Evolutionary conservation across 2,329 filamentous ascomycete genomes (phyloP), one percentile per base, ranked within the genome.

Genomic region (Exophiala lecanii-corni): DNA sequence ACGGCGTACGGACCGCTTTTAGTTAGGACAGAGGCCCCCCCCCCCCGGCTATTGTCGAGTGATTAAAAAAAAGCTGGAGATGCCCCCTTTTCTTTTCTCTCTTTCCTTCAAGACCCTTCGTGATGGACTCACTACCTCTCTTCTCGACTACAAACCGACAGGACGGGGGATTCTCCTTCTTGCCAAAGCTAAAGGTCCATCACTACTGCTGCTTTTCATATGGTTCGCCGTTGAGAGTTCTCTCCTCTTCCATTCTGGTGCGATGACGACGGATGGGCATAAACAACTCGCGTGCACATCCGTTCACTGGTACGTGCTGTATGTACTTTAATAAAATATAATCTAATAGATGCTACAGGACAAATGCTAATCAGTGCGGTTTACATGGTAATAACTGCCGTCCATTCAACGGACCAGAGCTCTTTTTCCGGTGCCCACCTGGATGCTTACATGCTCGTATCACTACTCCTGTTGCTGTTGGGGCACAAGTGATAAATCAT

Each of bases 371-470:
- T 28, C 25, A 28, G 25, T 81, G 76, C 52, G 76, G 76, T 2
- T 50, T 79, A 2, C 72, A 79, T 56, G 76, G 76, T 0, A 69
- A 78, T 47, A 60, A 66, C 7, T 81, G 76, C 55, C 71, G 73
- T 13, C 76, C 76, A 0, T 80, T 80, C 53, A 28, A n/a, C 25
- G 25, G 66, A 71, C 26, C 72, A 76, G 33, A 62, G 63, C 12
- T 68, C 66, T 1, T 69, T 79, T 50, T 81, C 51, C 67, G 74
- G 35, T 81, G 77, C 55, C 76, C 77, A 3, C 73, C 77, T 5
- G 72, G 75, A 38, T 81, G 77, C 57, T 69, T 68, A 39, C 67
- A 67, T 33, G 65, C 68, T 2, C 67, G 74, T 26, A 55, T 78
- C 2, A 60, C 76, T 2, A 72, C 77, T 42, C 74, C 75, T 6